Evolutionary conservation across 192 early-diverging fungal species (phyloP).

Genomic region (Coemansia sp.): DNA sequence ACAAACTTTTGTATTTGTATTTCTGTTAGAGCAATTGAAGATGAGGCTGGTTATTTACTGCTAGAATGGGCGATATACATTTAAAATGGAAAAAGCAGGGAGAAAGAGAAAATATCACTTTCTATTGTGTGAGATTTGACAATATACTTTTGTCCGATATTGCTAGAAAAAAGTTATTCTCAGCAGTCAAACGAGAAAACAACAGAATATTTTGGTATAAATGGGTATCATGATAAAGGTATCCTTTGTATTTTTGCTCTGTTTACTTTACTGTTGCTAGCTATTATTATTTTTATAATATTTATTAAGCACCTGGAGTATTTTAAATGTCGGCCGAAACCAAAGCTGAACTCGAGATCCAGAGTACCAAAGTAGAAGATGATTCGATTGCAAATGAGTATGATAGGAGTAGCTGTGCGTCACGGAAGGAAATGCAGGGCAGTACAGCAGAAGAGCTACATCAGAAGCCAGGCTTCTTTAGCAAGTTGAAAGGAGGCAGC

Average conservation of each 20-base stretch:
- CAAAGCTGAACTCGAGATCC: neutral
- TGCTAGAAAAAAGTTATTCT: neutral
- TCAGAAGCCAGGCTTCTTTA: neutral
- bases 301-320: neutral
- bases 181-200: neutral
- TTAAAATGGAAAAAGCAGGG: neutral
- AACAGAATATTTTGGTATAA: neutral
- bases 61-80: neutral
- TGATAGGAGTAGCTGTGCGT: neutral
- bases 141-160: neutral
- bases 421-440: neutral
- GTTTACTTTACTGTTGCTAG: too few relatives aligned
- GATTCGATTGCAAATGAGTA: neutral
- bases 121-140: neutral
- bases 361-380: neutral
- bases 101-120: neutral
- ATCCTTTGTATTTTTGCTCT: neutral
- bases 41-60: conserved; percentile 3
- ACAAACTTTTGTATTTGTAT: neutral
- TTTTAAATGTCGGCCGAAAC: neutral
- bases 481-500: neutral
- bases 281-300: neutral
- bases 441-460: neutral
- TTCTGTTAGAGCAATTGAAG: neutral
- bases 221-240: neutral